phyloP scores from a whole-genome alignment of 163 green algal genomes.

The Chlorella variabilis region DNA sequence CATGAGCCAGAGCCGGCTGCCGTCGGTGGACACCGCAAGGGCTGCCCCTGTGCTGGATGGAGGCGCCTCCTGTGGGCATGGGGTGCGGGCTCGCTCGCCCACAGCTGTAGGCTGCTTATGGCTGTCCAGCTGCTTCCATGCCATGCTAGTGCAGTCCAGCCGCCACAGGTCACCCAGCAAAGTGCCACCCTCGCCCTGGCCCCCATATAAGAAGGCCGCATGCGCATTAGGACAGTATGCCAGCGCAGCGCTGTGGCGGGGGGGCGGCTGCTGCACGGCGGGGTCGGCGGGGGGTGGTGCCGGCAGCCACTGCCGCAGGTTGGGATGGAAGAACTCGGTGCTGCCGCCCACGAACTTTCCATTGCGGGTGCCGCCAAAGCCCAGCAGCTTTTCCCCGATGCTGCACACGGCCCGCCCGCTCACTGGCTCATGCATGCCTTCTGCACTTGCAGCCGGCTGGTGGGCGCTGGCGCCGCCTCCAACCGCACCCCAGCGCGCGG shows the following conservation, averaged over 20 bases:
- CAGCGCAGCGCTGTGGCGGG: not conserved
- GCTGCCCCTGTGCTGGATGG: slow-evolving; percentile 50
- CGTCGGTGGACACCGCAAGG: slow-evolving; percentile 12
- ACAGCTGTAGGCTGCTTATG: slow-evolving; percentile 1
- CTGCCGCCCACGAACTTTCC: not conserved
- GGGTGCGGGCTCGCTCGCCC: not conserved
- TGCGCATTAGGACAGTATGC: not conserved
- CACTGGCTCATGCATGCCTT: not conserved
- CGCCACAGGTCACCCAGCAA: slow-evolving; percentile 77
- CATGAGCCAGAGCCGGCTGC: slow-evolving; percentile 45
- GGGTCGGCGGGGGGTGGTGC: not conserved
- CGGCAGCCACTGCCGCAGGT: not conserved
- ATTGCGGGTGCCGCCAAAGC: slow-evolving; percentile 1
- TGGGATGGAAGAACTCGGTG: slow-evolving; percentile 13
- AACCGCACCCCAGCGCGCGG: not conserved
- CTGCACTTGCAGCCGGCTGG: not conserved
- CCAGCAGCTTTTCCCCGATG: slow-evolving; percentile 10
- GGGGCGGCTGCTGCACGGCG: not conserved
- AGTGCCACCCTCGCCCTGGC: slow-evolving; percentile 56
- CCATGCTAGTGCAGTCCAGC: slow-evolving; percentile 66
- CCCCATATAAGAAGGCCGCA: slow-evolving; percentile 75
- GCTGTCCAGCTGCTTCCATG: slow-evolving; percentile 58
- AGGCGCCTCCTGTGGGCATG: slow-evolving; percentile 33
- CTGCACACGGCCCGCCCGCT: slow-evolving; percentile 7
- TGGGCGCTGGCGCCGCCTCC: not conserved